phyloP scores from a whole-genome alignment of 2,329 filamentous ascomycete species.

The Penicillium sp. region DNA sequence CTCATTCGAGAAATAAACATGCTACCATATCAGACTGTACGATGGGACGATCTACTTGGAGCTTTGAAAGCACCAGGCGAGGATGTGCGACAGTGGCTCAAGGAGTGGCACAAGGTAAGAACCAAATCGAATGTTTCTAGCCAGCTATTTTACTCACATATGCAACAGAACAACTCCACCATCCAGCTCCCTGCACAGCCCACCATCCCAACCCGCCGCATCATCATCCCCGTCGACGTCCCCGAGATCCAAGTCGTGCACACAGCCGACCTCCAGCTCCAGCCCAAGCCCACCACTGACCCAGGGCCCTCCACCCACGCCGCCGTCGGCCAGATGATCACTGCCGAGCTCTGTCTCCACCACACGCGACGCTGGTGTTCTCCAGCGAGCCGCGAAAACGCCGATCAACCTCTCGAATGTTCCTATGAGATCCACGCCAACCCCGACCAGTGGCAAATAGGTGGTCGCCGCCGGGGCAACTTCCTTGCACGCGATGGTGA shows the following conservation, averaged over 20 bases:
- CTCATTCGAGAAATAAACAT: conserved; percentile 54
- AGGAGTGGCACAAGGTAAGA: conserved; percentile 57
- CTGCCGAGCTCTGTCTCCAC: conserved; percentile 49
- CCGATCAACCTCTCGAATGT: conserved; percentile 63
- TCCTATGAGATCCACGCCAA: conserved; percentile 77
- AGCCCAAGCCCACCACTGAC: conserved; percentile 18
- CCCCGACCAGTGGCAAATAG: conserved; percentile 77
- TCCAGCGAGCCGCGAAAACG: conserved; percentile 29
- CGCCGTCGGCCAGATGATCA: conserved; percentile 48
- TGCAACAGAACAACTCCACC: conserved; percentile 33
- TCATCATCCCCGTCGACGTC: conserved; percentile 86
- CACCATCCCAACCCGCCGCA: conserved; percentile 54
- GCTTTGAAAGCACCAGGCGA: conserved; percentile 48
- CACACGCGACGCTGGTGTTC: conserved; percentile 57
- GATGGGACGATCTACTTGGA: conserved; percentile 54
- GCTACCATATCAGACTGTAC: conserved; percentile 51
- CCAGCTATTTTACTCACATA: conserved; percentile 7
- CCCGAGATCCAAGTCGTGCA: conserved; percentile 80
- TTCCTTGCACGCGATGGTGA: conserved; percentile 58
- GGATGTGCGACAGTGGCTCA: conserved; percentile 52
- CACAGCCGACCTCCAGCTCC: conserved; percentile 56
- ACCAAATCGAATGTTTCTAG: conserved; percentile 4
- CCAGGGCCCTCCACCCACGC: conserved; percentile 33
- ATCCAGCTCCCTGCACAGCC: conserved; percentile 33
- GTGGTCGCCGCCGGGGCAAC: conserved; percentile 74